Evolutionary conservation across 176 grass and related monocot species (phyloP).

Genomic region (Panicum miliaceum): DNA sequence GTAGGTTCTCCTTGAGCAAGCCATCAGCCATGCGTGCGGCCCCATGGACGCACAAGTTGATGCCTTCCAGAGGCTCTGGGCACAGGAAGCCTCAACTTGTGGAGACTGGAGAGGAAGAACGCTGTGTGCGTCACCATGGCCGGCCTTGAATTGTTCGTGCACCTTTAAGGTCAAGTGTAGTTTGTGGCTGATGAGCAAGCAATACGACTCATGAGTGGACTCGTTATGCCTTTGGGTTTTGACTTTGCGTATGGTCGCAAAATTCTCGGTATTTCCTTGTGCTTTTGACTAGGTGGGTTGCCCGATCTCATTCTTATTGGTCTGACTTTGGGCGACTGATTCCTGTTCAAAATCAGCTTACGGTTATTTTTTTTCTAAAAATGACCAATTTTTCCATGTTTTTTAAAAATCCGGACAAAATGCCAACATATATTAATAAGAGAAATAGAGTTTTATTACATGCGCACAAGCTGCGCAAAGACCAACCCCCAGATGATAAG

Average conservation of each 20-base stretch:
- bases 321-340: neutral
- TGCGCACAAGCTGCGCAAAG: too few species aligned
- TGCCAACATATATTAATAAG: too few species aligned
- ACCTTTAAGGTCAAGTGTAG: constrained; percentile 21
- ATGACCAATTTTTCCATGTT: too few species aligned
- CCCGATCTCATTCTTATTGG: neutral
- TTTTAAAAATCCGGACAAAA: too few species aligned
- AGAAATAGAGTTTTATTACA: too few species aligned
- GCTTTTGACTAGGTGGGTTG: constrained; percentile 10
- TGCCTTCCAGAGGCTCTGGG: neutral
- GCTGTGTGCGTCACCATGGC: constrained; percentile 43
- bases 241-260: neutral
- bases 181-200: neutral
- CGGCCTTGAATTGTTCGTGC: constrained; percentile 21
- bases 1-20: constrained; percentile 31
- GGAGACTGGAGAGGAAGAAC: constrained; percentile 34
- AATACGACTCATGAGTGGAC: constrained; percentile 14
- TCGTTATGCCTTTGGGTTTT: constrained; percentile 28
- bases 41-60: neutral
- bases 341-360: neutral
- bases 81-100: constrained; percentile 16
- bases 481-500: too few species aligned
- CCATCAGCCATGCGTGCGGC: too few species aligned
- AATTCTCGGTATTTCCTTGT: neutral
- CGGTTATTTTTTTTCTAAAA: neutral